A percentile compares a stretch with the other conserved stretches of the same genome.
Evolutionary conservation across 2,329 filamentous ascomycete genomes (phyloP).

Genomic region (Aspergillus fructus): DNA sequence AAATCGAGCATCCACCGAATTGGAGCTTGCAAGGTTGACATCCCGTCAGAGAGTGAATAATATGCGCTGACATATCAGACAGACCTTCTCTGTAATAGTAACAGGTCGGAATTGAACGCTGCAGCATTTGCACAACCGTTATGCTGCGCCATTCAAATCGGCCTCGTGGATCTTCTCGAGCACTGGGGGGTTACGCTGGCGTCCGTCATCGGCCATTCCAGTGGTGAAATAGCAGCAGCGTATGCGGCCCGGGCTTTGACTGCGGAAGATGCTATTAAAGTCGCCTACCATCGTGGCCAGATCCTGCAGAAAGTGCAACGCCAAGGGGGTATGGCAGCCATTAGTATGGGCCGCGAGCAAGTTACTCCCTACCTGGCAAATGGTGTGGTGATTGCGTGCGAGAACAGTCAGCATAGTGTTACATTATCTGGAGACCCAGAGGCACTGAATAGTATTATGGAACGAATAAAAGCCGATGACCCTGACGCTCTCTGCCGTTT

Average conservation of each 20-base stretch:
- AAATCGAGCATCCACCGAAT: neutral
- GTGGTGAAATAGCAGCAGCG: conserved; percentile 22
- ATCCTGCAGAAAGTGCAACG: neutral
- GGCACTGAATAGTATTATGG: neutral
- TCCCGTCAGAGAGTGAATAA: neutral
- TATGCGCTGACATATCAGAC: neutral
- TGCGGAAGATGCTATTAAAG: conserved; percentile 11
- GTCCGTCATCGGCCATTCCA: conserved; percentile 22
- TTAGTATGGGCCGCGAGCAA: conserved; percentile 12
- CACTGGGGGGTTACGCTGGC: conserved; percentile 7
- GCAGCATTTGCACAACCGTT: conserved; percentile 19
- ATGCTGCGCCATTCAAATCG: conserved; percentile 21
- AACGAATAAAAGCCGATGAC: conserved; percentile 8
- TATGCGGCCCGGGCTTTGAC: conserved; percentile 17
- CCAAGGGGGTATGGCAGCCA: conserved; percentile 12
- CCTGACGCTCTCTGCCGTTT: conserved; percentile 10
- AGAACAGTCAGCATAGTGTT: conserved; percentile 17
- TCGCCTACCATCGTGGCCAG: conserved; percentile 20
- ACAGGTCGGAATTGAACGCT: neutral
- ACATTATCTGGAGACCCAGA: conserved; percentile 19
- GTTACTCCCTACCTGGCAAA: conserved; percentile 5
- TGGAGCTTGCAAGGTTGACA: neutral
- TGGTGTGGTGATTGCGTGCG: conserved; percentile 17
- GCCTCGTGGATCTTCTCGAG: conserved; percentile 14
- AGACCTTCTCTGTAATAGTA: neutral